Base-by-base conservation (phyloP, 225 moss, liverwort and hornwort genomes). In the Asterella californica region DNA sequence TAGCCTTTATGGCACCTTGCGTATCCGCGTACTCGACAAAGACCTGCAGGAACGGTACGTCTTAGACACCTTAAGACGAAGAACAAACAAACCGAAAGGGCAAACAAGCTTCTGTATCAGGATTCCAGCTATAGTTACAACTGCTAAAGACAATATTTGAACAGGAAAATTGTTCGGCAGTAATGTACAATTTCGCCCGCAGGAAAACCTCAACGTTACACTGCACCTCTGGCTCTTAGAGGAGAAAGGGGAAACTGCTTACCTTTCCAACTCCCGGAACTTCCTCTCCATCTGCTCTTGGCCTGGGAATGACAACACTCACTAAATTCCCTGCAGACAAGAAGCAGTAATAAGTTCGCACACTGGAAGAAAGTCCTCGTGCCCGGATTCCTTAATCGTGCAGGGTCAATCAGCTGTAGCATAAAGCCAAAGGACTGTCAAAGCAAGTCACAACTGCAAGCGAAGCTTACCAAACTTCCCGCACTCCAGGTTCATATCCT, bases 401-500 rank as follows among this genome's bases (percentile, higher is more conserved):
- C 38, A 6, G 42, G 42, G 24, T 24, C 42, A 68, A 19, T 37
- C 37, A 15, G 21, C 24, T 38, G 22, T 17, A 25, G 24, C 21
- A 42, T 1, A 2, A 14, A 5, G 10, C 0, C 12, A 29, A 37
- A 60, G 34, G 19, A 47, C 10, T 47, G 24, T 24, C 38, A 42
- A 33, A 45, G 33, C 49, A 6, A 21, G 9, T 6, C 7, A 53
- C 9, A 74, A 9, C 54, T 7, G 27, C 2, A 32, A 30, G 21
- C 2, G 24, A 59, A 33, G 2, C 88, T n/a, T 92, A 97, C 96
- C 96, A 88, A 90, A 97, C 79, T 97, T 97, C 59, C 93, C 91
- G 50, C 96, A 97, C 81, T 97, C 96, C 8, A 91, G 89, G 82
- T 84, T 93, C 96, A 97, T 97, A 76, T 97, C 96, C 86, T 97